These are phyloP conservation scores for Arthrobotrys pseudoclavata DNA, from an alignment of 2,329 filamentous ascomycete species.

Conservation along the genomic window DNA sequence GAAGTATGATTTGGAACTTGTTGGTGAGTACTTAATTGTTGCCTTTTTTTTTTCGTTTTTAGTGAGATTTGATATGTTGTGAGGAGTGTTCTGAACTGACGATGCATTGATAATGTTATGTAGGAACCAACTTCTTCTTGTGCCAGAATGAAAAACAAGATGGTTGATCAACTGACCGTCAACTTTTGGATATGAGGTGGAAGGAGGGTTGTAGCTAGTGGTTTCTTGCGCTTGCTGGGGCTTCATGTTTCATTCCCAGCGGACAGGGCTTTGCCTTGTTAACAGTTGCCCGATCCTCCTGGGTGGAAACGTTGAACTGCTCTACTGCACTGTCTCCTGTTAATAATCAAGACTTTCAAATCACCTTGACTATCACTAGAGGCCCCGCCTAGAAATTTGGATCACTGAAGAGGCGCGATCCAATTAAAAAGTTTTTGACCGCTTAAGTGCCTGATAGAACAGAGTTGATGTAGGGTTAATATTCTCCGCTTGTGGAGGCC, in stretches of 20 bases:
- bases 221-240: background rate
- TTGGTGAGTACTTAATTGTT: slow-evolving; percentile 66
- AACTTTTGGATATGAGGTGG: background rate
- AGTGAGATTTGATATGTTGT: too few species aligned
- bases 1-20: slow-evolving; percentile 67
- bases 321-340: background rate
- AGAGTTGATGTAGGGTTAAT: background rate
- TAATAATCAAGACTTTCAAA: background rate
- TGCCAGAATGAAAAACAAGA: slow-evolving; percentile 40
- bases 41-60: background rate
- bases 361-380: background rate
- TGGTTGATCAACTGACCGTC: background rate
- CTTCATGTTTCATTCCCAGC: background rate
- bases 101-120: slow-evolving; percentile 28
- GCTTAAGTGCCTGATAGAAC: background rate
- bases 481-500: background rate
- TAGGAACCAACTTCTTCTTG: slow-evolving; percentile 68
- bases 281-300: too few species aligned
- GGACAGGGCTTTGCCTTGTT: too few species aligned
- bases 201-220: background rate
- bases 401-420: too few species aligned
- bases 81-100: too few species aligned
- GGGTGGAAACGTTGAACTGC: too few species aligned
- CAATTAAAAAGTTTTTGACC: too few species aligned
- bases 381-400: too few species aligned